Evolutionary conservation across 768 basidiomycete species (phyloP).

Genomic region (Mycena polygramma): DNA sequence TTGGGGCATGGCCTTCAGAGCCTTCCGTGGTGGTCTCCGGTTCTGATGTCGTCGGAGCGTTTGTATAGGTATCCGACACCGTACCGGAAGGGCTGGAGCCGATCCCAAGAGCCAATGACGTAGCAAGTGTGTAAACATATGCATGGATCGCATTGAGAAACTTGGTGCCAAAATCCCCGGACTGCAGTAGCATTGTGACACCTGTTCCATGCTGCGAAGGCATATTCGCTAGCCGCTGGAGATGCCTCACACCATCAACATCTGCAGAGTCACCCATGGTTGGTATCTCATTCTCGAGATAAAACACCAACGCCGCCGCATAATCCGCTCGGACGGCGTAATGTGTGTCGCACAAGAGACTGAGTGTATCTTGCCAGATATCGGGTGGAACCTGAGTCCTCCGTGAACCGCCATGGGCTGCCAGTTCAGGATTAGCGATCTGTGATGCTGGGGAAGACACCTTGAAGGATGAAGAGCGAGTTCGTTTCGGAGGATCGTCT

Average conservation of each 20-base stretch:
- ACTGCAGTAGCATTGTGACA: conserved; percentile 61
- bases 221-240: conserved; percentile 62
- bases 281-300: conserved; percentile 82
- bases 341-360: conserved; percentile 84
- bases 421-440: conserved; percentile 46
- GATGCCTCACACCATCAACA: conserved; percentile 60
- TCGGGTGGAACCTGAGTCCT: conserved; percentile 82
- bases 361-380: conserved; percentile 92
- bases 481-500: conserved; percentile 40
- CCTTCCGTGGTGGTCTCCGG: conserved; percentile 41
- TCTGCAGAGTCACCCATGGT: conserved; percentile 67
- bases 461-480: conserved; percentile 41
- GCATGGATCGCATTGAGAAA: conserved; percentile 87
- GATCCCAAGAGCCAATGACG: conserved; percentile 73
- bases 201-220: conserved; percentile 60
- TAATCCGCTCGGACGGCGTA: conserved; percentile 86
- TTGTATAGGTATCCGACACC: conserved; percentile 50
- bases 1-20: conserved; percentile 49
- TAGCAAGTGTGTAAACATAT: conserved; percentile 83
- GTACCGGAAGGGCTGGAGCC: conserved; percentile 56
- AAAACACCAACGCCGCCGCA: conserved; percentile 77
- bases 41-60: conserved; percentile 47
- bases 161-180: conserved; percentile 73
- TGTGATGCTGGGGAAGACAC: conserved; percentile 42
- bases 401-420: conserved; percentile 54